A percentile compares a stretch with the other conserved stretches of the same genome.
Evolutionary conservation across 257 asterid genomes (phyloP).

Genomic region (Oldenlandia corymbosa): DNA sequence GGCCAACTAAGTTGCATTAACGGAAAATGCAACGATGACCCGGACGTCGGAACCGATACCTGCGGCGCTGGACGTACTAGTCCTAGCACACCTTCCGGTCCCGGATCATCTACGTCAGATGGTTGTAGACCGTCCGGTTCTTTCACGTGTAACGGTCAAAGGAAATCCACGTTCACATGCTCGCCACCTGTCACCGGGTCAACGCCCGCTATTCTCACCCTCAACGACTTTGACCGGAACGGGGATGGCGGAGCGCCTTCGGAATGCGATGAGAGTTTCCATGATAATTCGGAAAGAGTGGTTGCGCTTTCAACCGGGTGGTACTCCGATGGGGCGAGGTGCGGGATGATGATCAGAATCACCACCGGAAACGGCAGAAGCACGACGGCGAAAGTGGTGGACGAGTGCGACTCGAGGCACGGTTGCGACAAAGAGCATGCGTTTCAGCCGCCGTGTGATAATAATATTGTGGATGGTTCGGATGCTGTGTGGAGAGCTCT

Average conservation of each 20-base stretch:
- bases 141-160: constrained; percentile 18
- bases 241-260: constrained; percentile 42
- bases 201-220: constrained; percentile 32
- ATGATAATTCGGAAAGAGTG: constrained; percentile 23
- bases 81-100: neutral
- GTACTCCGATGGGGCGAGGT: constrained; percentile 26
- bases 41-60: constrained; percentile 22
- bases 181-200: constrained; percentile 39
- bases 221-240: constrained; percentile 34
- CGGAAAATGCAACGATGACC: constrained; percentile 33
- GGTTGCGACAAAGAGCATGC: constrained; percentile 43
- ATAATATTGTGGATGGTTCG: constrained; percentile 37
- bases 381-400: constrained; percentile 50
- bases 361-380: constrained; percentile 32
- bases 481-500: constrained; percentile 33
- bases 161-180: constrained; percentile 23
- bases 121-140: constrained; percentile 24
- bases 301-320: constrained; percentile 54
- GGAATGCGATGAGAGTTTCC: constrained; percentile 30
- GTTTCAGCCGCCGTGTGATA: constrained; percentile 27
- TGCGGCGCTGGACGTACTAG: neutral
- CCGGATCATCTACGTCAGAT: constrained; percentile 1
- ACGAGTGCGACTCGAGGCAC: constrained; percentile 42
- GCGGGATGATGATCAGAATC: constrained; percentile 25
- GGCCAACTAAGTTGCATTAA: constrained; percentile 28